phyloP scores from a whole-genome alignment of 1,139 yeast species.

The Yamadazyma taylorii region DNA sequence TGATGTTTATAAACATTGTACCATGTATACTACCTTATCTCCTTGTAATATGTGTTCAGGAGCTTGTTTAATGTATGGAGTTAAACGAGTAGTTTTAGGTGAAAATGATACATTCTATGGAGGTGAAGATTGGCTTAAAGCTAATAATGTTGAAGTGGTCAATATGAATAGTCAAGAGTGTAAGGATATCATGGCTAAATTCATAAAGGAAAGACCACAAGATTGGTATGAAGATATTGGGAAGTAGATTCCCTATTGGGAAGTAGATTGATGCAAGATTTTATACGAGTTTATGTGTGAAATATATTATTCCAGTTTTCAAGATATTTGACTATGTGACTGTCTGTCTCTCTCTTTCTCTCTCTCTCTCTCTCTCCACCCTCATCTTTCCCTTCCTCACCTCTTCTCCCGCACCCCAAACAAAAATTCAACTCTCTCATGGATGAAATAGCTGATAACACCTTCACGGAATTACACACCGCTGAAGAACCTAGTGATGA shows the following conservation, averaged over 20 bases:
- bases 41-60: slow-evolving; percentile 97
- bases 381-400: too few species aligned
- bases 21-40: slow-evolving; percentile 86
- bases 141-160: slow-evolving; percentile 72
- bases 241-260: slow-evolving; percentile 25
- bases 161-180: slow-evolving; percentile 69
- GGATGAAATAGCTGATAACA: slow-evolving; percentile 77
- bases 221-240: slow-evolving; percentile 95
- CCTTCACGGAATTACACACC: slow-evolving; percentile 48
- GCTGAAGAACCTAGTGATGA: slow-evolving; percentile 50
- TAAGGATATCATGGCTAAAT: slow-evolving; percentile 69
- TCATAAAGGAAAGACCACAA: slow-evolving; percentile 73
- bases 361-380: too few species aligned
- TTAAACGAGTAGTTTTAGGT: slow-evolving; percentile 82
- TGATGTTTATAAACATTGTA: slow-evolving; percentile 63
- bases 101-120: slow-evolving; percentile 82
- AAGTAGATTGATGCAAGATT: background rate
- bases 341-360: too few species aligned
- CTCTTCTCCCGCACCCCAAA: slow-evolving; percentile 1
- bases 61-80: slow-evolving; percentile 84
- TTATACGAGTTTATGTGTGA: background rate
- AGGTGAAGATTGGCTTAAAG: slow-evolving; percentile 65
- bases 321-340: too few species aligned
- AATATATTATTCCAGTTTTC: slow-evolving; percentile 1
- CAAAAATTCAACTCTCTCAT: slow-evolving; percentile 25